A percentile compares a stretch with the other conserved stretches of the same genome.
Evolutionary conservation across 2,329 filamentous ascomycete species (phyloP).

Genomic region (Gremmenia infestans): DNA sequence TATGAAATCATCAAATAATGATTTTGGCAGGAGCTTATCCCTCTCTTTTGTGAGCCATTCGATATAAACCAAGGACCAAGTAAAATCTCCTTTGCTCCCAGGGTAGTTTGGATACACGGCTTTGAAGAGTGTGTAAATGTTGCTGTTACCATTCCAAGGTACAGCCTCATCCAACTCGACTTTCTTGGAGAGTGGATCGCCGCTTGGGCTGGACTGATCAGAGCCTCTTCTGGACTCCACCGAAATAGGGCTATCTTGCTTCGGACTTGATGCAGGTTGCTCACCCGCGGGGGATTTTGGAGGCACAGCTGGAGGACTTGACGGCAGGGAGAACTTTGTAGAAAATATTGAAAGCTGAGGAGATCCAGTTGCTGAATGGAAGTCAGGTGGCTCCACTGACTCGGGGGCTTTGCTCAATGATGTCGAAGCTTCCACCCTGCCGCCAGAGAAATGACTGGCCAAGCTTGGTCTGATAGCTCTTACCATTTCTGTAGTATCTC

Average conservation of each 20-base stretch:
- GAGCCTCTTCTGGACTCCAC: no score
- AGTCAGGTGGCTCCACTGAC: background rate
- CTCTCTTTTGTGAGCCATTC: slow-evolving; percentile 33
- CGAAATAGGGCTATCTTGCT: no score
- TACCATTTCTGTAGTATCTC: slow-evolving; percentile 10
- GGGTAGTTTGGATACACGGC: slow-evolving; percentile 40
- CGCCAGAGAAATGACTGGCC: background rate
- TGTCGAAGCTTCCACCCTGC: background rate
- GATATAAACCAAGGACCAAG: slow-evolving; percentile 42
- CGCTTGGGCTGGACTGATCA: no score
- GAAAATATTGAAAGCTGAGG: background rate
- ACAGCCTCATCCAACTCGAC: background rate
- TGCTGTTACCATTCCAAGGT: background rate
- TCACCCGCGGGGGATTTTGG: background rate
- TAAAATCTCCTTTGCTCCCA: slow-evolving; percentile 39
- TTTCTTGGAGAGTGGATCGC: background rate
- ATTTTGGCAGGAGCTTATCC: slow-evolving; percentile 34
- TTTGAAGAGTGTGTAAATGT: slow-evolving; percentile 36
- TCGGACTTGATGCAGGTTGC: background rate
- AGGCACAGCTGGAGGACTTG: background rate
- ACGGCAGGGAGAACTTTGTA: background rate
- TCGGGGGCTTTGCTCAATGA: background rate
- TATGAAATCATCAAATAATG: slow-evolving; percentile 50
- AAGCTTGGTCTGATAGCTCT: slow-evolving; percentile 8
- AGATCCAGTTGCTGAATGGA: background rate